A percentile compares a stretch with the other conserved stretches of the same genome.
Evolutionary conservation across 257 asterid species (phyloP).

Genomic region (Cordia subcordata): DNA sequence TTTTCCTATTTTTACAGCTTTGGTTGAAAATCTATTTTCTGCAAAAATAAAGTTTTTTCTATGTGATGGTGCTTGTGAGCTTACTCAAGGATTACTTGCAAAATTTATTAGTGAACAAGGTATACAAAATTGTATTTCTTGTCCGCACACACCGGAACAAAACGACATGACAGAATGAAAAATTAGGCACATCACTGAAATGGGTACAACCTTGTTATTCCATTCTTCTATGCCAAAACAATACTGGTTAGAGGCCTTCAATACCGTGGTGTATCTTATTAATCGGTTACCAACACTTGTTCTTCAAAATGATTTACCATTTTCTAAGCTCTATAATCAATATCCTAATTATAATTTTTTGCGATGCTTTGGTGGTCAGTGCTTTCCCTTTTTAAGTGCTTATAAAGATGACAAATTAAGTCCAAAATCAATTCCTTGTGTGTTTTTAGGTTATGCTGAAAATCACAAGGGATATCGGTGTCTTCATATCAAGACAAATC

Average conservation of each 20-base stretch:
- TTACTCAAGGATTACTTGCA: too few relatives aligned
- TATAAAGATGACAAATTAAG: too few relatives aligned
- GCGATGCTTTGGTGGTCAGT: conserved; percentile 2
- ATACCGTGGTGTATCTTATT: neutral
- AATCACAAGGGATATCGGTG: neutral
- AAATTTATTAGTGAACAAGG: neutral
- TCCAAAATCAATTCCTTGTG: neutral
- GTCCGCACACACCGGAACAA: neutral
- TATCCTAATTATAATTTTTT: neutral
- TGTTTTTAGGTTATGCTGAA: neutral
- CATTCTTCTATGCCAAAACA: neutral
- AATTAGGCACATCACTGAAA: neutral
- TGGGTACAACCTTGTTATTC: neutral
- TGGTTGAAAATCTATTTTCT: neutral
- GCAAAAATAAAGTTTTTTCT: neutral
- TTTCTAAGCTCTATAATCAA: neutral
- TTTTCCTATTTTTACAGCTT: neutral
- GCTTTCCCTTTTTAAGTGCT: neutral
- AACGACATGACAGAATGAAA: neutral
- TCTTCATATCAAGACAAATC: neutral
- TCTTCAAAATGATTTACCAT: neutral
- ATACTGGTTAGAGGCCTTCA: neutral
- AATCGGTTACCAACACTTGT: conserved; percentile 3
- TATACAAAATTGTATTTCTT: neutral
- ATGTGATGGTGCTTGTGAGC: neutral